Evolutionary conservation across 192 early-diverging fungal genomes (phyloP), one percentile per base, ranked within the genome.

Genomic region (Dissophora ornata): DNA sequence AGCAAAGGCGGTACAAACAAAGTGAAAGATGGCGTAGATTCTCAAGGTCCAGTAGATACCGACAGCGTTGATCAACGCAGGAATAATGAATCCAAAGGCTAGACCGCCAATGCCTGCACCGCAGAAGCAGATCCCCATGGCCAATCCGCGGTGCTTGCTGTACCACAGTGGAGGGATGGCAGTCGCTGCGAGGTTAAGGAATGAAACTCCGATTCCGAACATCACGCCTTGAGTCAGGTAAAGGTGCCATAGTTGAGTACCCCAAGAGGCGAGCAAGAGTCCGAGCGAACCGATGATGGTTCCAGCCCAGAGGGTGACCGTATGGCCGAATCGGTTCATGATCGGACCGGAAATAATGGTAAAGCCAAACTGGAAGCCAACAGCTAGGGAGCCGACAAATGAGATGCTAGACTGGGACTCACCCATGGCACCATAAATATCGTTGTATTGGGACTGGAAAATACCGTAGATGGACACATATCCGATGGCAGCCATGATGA

Each of bases 91-190:
- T 11, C 65, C 63, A 21, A 78, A 41, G 21, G 15, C 62, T 21
- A 77, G 57, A 47, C 80, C 73, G 29, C 80, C 80, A n/a, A 79
- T 42, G 48, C 80, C 80, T 15, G 75, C 62, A 51, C 80, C 75
- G 30, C 48, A 66, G 10, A 81, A 59, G 22, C 63, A 67, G 18
- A 70, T 41, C 22, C 80, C 80, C 46, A 81, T 65, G 8, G 74
- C 80, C 15, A 71, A 32, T 22, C 73, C 74, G 52, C 80, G 80
- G 49, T 64, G 57, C 57, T 65, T 79, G 42, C 57, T 52, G 40
- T 80, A 83, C 66, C 71, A 80, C 29, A 80, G 66, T 42, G 79
- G 79, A 40, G 67, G 57, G 18, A 67, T 67, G 11, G 67, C 59
- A 11, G 80, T 74, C 18, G 78, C 79, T 22, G 81, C 58, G 50